phyloP scores from a whole-genome alignment of 805 yeast genomes.

The Kuraishia piskuri region DNA sequence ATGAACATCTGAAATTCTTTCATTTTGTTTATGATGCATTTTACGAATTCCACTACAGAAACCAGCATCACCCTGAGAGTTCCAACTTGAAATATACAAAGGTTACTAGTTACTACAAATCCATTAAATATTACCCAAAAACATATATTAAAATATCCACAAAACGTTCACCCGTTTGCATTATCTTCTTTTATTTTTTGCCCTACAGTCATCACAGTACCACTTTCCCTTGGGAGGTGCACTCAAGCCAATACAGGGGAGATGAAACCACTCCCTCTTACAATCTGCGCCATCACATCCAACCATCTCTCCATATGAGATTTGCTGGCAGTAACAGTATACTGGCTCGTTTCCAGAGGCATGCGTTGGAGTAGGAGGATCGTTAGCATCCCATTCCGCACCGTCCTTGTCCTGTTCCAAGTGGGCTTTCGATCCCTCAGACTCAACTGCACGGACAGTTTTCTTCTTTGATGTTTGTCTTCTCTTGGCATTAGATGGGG shows the following conservation, averaged over 20 bases:
- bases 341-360: constrained; percentile 58
- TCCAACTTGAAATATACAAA: neutral
- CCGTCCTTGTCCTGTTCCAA: neutral
- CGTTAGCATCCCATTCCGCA: neutral
- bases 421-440: neutral
- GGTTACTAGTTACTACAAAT: neutral
- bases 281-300: constrained; percentile 96
- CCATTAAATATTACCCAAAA: neutral
- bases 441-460: neutral
- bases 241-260: constrained; percentile 83
- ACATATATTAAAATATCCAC: neutral
- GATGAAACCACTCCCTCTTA: constrained; percentile 91
- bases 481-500: neutral
- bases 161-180: neutral
- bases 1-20: too few species aligned
- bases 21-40: neutral
- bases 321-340: constrained; percentile 94
- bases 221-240: constrained; percentile 83
- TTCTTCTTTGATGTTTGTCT: constrained; percentile 2
- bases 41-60: neutral
- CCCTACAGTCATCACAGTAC: constrained; percentile 64
- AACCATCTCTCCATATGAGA: constrained; percentile 97
- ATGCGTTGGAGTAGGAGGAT: constrained; percentile 6
- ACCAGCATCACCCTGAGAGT: neutral
- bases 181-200: constrained; percentile 2